Evolutionary conservation across 352 stramenopile genomes (phyloP).

Genomic region (Phytophthora fragariae): DNA sequence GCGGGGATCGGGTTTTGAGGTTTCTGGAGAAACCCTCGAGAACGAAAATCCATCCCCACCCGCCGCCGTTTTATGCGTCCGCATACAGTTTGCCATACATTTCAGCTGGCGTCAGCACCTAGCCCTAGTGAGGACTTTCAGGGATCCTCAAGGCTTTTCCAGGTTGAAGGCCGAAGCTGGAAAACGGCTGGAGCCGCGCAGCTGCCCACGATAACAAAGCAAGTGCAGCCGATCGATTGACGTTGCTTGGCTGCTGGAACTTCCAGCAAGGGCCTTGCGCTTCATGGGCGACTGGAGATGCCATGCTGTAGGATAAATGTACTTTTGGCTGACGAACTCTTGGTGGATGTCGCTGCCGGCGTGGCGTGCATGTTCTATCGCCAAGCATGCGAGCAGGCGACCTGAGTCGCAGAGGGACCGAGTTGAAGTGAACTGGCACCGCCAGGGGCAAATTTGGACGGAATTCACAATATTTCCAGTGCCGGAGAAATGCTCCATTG

Average conservation of each 20-base stretch:
- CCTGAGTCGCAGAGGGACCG: background rate
- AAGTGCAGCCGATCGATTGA: background rate
- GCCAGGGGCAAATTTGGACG: too few species aligned
- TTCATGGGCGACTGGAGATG: background rate
- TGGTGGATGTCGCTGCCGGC: background rate
- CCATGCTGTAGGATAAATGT: background rate
- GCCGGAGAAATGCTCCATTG: too few species aligned
- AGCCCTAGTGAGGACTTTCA: slow-evolving; percentile 2
- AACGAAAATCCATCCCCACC: background rate
- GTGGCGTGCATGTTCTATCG: background rate
- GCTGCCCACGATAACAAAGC: background rate
- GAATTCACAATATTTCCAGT: too few species aligned
- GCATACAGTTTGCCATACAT: slow-evolving; percentile 11
- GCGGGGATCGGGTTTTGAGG: background rate
- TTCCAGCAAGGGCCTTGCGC: background rate
- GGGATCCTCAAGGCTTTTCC: background rate
- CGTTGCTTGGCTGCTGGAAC: background rate
- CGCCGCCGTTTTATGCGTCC: background rate
- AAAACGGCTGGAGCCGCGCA: slow-evolving; percentile 8
- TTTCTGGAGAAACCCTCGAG: slow-evolving; percentile 3
- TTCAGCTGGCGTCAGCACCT: slow-evolving; percentile 1
- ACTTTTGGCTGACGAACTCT: background rate
- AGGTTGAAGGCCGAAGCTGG: slow-evolving; percentile 4
- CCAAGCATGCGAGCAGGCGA: background rate
- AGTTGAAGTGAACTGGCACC: background rate